phyloP scores from a whole-genome alignment of 2,329 filamentous ascomycete species.

The Nemania serpens region DNA sequence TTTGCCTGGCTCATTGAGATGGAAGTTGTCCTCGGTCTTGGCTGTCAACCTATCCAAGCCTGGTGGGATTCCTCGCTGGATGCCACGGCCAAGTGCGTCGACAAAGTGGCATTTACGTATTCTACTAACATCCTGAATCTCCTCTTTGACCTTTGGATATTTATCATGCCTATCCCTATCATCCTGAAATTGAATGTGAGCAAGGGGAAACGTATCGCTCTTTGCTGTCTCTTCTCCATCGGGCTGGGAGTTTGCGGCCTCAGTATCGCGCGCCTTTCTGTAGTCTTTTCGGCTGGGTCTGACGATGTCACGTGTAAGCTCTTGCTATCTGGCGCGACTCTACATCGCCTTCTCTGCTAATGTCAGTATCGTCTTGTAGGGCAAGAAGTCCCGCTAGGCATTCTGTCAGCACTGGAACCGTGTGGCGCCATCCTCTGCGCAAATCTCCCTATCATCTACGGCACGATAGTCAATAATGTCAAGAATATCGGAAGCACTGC shows the following conservation, averaged over 20 bases:
- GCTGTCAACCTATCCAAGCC: slow-evolving; percentile 35
- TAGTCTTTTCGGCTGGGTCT: slow-evolving; percentile 33
- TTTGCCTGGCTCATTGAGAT: slow-evolving; percentile 34
- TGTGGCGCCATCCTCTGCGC: slow-evolving; percentile 37
- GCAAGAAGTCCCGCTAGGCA: slow-evolving; percentile 35
- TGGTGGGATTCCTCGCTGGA: slow-evolving; percentile 33
- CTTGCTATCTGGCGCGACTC: not conserved
- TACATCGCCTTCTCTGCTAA: not conserved
- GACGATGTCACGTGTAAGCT: slow-evolving; percentile 35
- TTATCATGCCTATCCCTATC: slow-evolving; percentile 37
- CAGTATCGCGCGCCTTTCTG: slow-evolving; percentile 33
- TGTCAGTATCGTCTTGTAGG: slow-evolving; percentile 16
- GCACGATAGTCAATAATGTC: slow-evolving; percentile 43
- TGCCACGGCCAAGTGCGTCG: slow-evolving; percentile 28
- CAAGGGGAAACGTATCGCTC: slow-evolving; percentile 29
- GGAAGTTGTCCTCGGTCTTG: slow-evolving; percentile 34
- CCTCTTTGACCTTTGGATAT: slow-evolving; percentile 37
- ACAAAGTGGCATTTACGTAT: slow-evolving; percentile 36
- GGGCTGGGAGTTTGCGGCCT: slow-evolving; percentile 34
- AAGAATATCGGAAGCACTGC: slow-evolving; percentile 20
- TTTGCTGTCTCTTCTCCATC: slow-evolving; percentile 36
- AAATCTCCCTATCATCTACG: slow-evolving; percentile 36
- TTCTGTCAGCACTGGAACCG: slow-evolving; percentile 36
- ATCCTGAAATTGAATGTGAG: slow-evolving; percentile 32
- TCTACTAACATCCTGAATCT: slow-evolving; percentile 38